Base-by-base conservation (phyloP, 768 basidiomycete genomes). In the Lentinula sp. region DNA sequence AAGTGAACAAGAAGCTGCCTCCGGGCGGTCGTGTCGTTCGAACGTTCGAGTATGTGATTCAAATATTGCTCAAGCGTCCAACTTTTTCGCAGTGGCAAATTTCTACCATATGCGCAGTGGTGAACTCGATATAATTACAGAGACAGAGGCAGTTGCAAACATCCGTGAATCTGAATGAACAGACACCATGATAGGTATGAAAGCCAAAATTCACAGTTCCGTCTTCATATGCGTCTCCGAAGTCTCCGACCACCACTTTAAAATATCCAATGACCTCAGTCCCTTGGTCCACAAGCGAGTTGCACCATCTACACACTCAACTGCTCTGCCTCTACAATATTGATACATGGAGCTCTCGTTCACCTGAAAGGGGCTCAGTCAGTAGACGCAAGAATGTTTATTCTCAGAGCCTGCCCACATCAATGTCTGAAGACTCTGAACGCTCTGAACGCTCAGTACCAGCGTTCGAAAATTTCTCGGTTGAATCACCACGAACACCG, bases 361-460 rank as follows among this genome's bases (percentile, higher is more conserved):
- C 3, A 10, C 21, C 42, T 50, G 35, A 39, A 15, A 5, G 1
- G n/a, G 2, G 31, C 11, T 15, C 18, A 31, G 10, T 42, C 39
- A 42, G 34, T n/a, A 16, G 18, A 15, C 3, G 21, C 31, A 9
- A 10, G 2, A 21, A 83, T 87, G 88, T 69, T 89, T 80, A 4
- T 18, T 2, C 51, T 39, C 37, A 6, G 28, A 28, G 28, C 28
- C 28, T 28, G 75, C 69, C 32, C 88, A 72, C 76, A 90, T 90
- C 32, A 4, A 4, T 2, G 28, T 28, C 28, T 4, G 28, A 28
- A 28, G 28, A 28, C 28, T 28, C 28, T 28, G 28, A 66, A 15
- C 34, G 42, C 28, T 28, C 28, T 28, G 28, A 66, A 15, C 34
- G 42, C 11, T 16, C 31, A 5, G 3, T 28, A 28, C 3, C 34